Base-by-base conservation (phyloP, 176 grass and related monocot species). In the Carex littledalei region DNA sequence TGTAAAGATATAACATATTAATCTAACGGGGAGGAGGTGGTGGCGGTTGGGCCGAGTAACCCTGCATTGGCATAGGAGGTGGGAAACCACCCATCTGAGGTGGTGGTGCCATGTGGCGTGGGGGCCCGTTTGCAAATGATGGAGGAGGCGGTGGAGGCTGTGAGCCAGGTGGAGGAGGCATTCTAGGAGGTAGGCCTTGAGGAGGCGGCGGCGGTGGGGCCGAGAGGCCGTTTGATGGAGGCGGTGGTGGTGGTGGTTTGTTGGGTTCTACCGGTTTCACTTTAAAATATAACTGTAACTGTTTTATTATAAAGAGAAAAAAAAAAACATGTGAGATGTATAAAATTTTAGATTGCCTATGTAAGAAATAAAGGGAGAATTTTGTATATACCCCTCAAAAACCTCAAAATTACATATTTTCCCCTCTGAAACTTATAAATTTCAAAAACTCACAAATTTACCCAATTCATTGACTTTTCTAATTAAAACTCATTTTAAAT, bases 241-340 rank as follows among this genome's bases (percentile, higher is more conserved):
- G 93, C 41, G 92, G 89, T 52, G 93, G 85, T 8, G 91, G 80
- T 54, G 89, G 89, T 18, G 93, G 91, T 83, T 94, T 95, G 75
- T 81, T 94, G 81, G 77, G 71, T 82, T 99, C 93, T 11, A 88
- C 84, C 0, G 87, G 90, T 83, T 94, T 95, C 79, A 87, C 17
- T 79, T 99, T 99, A 90, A 99, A 95, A 81, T 99, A 95, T 34
- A 95, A 80, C 43, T 95, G 96, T 71, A 95, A 83, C 93, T 99
- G 91, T 91, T 72, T 16, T 18, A 52, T 5, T 15, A 85, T 64
- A 56, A 77, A n/a, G 17, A 89, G 34, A 4, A 31, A 65, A 12
- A 71, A 63, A 32, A 18, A 53, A 62, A 82, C 10, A 50, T 81
- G 63, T 71, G 1, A 73, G 43, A 56, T 56, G 31, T 37, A 65